Evolutionary conservation across 2,329 filamentous ascomycete genomes (phyloP).

Genomic region (Trichoderma gracile): DNA sequence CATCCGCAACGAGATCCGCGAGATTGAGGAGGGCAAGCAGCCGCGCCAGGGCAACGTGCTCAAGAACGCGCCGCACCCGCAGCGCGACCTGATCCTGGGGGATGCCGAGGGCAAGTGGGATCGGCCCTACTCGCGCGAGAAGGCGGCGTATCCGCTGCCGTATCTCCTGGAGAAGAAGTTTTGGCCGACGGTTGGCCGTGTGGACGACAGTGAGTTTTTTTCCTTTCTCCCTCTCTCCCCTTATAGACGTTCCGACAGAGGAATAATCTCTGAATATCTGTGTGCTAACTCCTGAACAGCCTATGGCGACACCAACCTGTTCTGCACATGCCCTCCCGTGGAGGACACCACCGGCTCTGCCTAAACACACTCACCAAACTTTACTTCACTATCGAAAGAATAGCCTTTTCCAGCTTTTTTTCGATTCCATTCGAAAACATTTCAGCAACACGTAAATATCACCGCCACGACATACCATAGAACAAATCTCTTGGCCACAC

Average conservation of each 20-base stretch:
- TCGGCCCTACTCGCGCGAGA: slow-evolving; percentile 75
- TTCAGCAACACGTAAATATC: slow-evolving; percentile 9
- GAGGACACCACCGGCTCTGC: slow-evolving; percentile 53
- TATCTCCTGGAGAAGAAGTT: slow-evolving; percentile 95
- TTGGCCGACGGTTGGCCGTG: slow-evolving; percentile 83
- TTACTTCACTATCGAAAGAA: too few species aligned
- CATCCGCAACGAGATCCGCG: slow-evolving; percentile 82
- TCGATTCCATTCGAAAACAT: too few species aligned
- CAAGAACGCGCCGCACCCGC: slow-evolving; percentile 85
- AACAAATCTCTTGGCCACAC: neutral
- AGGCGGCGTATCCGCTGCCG: slow-evolving; percentile 81
- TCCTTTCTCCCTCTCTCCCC: neutral
- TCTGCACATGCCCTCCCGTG: slow-evolving; percentile 90
- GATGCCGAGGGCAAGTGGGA: slow-evolving; percentile 65
- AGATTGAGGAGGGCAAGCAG: slow-evolving; percentile 75
- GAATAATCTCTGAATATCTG: too few species aligned
- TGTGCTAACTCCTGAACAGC: slow-evolving; percentile 48
- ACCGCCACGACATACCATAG: slow-evolving; percentile 3
- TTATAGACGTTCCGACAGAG: too few species aligned
- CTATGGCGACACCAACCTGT: slow-evolving; percentile 88
- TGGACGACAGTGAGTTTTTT: slow-evolving; percentile 75
- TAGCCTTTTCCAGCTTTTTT: too few species aligned
- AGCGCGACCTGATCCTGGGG: slow-evolving; percentile 72
- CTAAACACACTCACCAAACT: neutral
- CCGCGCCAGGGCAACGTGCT: slow-evolving; percentile 79